phyloP scores from a whole-genome alignment of 768 basidiomycete species.

The Mycena capillaripes region DNA sequence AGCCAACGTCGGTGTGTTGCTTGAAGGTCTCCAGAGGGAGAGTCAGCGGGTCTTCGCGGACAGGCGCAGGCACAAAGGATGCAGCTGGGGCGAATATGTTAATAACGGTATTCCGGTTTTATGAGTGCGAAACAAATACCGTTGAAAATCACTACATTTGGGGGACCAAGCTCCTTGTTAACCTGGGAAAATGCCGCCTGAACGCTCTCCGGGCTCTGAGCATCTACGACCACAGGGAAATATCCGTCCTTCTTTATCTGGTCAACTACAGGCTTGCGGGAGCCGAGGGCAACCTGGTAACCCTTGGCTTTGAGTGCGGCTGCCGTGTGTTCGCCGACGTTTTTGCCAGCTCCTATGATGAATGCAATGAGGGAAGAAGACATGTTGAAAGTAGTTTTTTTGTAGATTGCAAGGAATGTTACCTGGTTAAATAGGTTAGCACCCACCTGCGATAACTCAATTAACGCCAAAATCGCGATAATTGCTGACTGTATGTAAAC shows the following conservation, averaged over 20 bases:
- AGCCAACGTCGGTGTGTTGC: neutral
- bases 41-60: slow-evolving; percentile 28
- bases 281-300: slow-evolving; percentile 35
- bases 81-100: neutral
- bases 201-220: slow-evolving; percentile 43
- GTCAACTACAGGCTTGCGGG: slow-evolving; percentile 27
- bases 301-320: slow-evolving; percentile 23
- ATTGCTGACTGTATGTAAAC: too few relatives aligned
- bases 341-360: slow-evolving; percentile 34
- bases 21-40: slow-evolving; percentile 19
- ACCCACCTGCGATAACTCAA: too few relatives aligned
- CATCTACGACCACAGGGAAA: slow-evolving; percentile 51
- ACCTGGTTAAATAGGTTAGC: neutral
- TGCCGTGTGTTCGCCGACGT: slow-evolving; percentile 34
- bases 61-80: neutral
- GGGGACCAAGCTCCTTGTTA: slow-evolving; percentile 49
- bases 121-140: slow-evolving; percentile 34
- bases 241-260: slow-evolving; percentile 18
- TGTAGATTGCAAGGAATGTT: too few relatives aligned
- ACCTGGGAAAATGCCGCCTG: slow-evolving; percentile 47
- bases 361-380: slow-evolving; percentile 25
- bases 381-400: neutral
- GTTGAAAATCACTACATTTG: slow-evolving; percentile 58
- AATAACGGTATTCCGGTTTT: neutral
- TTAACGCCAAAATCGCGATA: too few relatives aligned